Evolutionary conservation across 768 basidiomycete species (phyloP).

Genomic region (Asterophora lycoperdoides): DNA sequence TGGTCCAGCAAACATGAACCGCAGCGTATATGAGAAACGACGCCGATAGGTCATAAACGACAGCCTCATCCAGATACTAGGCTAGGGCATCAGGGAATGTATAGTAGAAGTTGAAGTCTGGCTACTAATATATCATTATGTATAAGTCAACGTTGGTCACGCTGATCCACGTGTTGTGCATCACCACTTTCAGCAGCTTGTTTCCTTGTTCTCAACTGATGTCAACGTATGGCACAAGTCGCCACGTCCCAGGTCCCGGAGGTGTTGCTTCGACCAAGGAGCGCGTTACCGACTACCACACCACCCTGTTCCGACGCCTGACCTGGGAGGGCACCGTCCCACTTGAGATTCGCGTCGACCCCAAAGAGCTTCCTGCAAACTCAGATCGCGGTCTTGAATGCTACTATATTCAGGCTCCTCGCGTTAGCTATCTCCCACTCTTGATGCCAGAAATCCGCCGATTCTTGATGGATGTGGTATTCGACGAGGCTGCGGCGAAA

Average conservation of each 20-base stretch:
- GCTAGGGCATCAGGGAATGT: too few species aligned
- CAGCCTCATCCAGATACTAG: too few species aligned
- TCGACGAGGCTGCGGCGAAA: slow-evolving; percentile 80
- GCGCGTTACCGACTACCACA: slow-evolving; percentile 47
- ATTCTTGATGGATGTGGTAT: slow-evolving; percentile 88
- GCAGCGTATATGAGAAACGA: too few species aligned
- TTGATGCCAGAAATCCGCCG: slow-evolving; percentile 84
- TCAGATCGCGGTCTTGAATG: slow-evolving; percentile 86
- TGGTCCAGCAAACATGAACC: too few species aligned
- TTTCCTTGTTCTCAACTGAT: slow-evolving; percentile 24
- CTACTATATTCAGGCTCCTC: slow-evolving; percentile 86
- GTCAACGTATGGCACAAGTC: slow-evolving; percentile 51
- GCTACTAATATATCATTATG: too few species aligned
- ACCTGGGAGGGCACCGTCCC: slow-evolving; percentile 92
- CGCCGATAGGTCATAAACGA: too few species aligned
- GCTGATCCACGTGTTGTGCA: not conserved
- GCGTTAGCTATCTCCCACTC: slow-evolving; percentile 91
- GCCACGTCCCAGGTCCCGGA: slow-evolving; percentile 38
- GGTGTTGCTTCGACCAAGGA: slow-evolving; percentile 31
- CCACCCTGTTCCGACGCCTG: slow-evolving; percentile 80
- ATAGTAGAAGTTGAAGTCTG: too few species aligned
- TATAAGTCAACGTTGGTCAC: too few species aligned
- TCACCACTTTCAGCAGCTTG: not conserved
- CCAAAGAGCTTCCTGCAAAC: slow-evolving; percentile 85
- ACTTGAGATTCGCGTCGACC: slow-evolving; percentile 83